These are phyloP conservation scores for Populus ilicifolia DNA, from an alignment of 345 rosid genomes.

Conservation along the genomic window DNA sequence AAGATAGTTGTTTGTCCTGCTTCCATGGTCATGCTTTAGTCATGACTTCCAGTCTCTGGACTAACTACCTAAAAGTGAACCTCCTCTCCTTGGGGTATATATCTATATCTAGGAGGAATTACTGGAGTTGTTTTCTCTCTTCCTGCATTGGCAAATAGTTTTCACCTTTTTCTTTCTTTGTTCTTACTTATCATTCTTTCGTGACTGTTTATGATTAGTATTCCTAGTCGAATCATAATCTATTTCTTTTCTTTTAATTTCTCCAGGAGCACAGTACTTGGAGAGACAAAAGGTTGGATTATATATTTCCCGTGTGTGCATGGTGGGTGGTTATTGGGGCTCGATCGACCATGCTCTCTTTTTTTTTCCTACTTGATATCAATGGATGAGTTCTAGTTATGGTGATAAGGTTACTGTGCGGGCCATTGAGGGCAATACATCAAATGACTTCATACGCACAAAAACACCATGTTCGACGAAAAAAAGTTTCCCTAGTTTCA, in stretches of 20 bases:
- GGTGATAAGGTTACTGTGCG: neutral
- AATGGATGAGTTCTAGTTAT: neutral
- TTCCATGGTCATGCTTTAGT: constrained; percentile 17
- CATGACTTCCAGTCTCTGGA: constrained; percentile 11
- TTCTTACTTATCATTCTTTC: too few relatives aligned
- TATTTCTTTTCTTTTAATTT: too few relatives aligned
- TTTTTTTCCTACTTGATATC: neutral
- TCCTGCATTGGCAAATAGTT: neutral
- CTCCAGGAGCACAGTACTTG: too few relatives aligned
- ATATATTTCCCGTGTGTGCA: neutral
- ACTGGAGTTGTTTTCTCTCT: neutral
- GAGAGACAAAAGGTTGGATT: neutral
- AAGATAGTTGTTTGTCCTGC: constrained; percentile 8
- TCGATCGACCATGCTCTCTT: neutral
- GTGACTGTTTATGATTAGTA: too few relatives aligned
- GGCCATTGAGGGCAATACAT: neutral
- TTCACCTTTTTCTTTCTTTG: too few relatives aligned
- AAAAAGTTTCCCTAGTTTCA: too few relatives aligned
- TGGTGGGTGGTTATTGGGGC: neutral
- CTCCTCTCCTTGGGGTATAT: neutral
- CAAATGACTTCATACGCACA: neutral
- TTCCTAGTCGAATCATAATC: too few relatives aligned
- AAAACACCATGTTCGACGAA: too few relatives aligned
- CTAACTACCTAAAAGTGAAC: constrained; percentile 20
- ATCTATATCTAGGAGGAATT: neutral